These are phyloP conservation scores for Kodamaea kaohsiungensis DNA, from an alignment of 805 yeast genomes.

Conservation along the genomic window DNA sequence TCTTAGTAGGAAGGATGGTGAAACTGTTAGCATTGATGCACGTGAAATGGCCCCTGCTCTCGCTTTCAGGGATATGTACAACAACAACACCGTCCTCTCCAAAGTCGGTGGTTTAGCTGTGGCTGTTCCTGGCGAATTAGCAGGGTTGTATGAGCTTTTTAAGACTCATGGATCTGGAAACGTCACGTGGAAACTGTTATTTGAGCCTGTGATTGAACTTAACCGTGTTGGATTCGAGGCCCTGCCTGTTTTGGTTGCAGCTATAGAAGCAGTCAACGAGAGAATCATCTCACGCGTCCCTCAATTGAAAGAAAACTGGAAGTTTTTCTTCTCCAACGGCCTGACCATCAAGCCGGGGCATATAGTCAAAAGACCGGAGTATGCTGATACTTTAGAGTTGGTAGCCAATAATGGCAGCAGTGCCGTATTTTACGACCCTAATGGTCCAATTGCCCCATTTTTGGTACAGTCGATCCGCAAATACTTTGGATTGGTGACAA, in stretches of 20 bases:
- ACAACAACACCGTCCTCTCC: conserved; percentile 47
- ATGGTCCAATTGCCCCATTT: conserved; percentile 67
- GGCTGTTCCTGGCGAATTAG: conserved; percentile 89
- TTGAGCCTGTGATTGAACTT: conserved; percentile 72
- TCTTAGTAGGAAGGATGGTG: conserved; percentile 35
- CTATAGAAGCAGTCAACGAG: conserved; percentile 32
- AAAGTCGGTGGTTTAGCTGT: conserved; percentile 84
- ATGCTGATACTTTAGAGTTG: conserved; percentile 65
- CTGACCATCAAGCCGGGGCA: conserved; percentile 55
- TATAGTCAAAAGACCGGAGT: conserved; percentile 52
- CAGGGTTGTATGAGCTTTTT: conserved; percentile 71
- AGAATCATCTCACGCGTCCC: conserved; percentile 30
- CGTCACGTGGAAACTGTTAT: conserved; percentile 67
- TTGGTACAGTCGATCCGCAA: conserved; percentile 51
- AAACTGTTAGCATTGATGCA: conserved; percentile 71
- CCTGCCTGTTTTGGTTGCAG: conserved; percentile 24
- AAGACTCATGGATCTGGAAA: conserved; percentile 67
- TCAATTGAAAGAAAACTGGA: conserved; percentile 50
- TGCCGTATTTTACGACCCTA: conserved; percentile 80
- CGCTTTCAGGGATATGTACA: conserved; percentile 68
- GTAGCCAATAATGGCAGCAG: conserved; percentile 78
- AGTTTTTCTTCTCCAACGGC: conserved; percentile 30
- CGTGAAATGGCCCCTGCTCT: conserved; percentile 81
- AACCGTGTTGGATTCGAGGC: conserved; percentile 63
- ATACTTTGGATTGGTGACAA: conserved; percentile 67